Base-by-base conservation (phyloP, 495 filamentous ascomycete species). In the Xylaria flabelliformis region DNA sequence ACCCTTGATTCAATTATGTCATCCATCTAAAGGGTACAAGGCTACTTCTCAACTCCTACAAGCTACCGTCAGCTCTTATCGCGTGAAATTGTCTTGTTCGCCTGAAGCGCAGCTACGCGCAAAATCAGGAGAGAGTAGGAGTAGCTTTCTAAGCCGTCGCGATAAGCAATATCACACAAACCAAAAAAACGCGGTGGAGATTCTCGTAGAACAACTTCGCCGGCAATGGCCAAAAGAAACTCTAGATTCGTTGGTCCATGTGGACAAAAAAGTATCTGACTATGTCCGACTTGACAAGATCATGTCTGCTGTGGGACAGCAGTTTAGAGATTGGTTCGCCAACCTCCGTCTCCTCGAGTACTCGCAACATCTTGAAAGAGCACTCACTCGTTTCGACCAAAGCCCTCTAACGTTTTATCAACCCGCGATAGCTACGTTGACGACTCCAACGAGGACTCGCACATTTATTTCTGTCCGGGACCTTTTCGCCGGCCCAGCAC, bases 401-500 rank as follows among this genome's bases (percentile, higher is more conserved):
- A 44, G 13, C 8, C 65, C 50, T 67, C n/a, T 26, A 3, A 24
- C 6, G n/a, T 2, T 56, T 3, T 10, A 34, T n/a, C 34, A 39
- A 13, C n/a, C 50, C 32, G 19, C n/a, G 29, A 0, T 4, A 5
- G 21, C 17, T n/a, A 10, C 6, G 13, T 53, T 53, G 19, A 41
- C 19, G 3, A 21, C 34, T 42, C 12, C 65, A 8, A 21, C 65
- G 29, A 67, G 50, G 29, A 50, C 39, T 63, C 42, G 67, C 19
- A 8, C 67, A 21, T 70, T 70, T n/a, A 5, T 62, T 26, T 70
- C 67, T 51, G 67, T 70, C 10, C 53, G 32, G 17, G 67, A 70
- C 19, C 24, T 70, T 50, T 62, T 70, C 12, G 29, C 55, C 29
- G 13, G 42, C 2, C 3, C 29, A 48, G 55, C 41, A 51, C 67